Evolutionary conservation across 2,329 filamentous ascomycete species (phyloP), one percentile per base, ranked within the genome.

Genomic region (Alternaria triticimaculans): DNA sequence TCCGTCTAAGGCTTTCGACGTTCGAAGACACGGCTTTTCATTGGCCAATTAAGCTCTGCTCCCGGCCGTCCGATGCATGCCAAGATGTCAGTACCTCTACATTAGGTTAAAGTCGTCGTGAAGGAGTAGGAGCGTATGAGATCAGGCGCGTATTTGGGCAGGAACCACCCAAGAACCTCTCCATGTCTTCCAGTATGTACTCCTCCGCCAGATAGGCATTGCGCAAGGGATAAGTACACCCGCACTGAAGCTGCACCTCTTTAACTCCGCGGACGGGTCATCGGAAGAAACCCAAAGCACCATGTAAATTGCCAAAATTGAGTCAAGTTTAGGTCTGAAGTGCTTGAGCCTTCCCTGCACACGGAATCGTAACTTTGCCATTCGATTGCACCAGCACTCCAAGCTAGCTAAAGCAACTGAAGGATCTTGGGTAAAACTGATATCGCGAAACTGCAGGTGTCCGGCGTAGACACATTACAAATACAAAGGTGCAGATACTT

Each of bases 21-120:
- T 37, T 37, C 0, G 7, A 37, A 37, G 14, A n/a, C 14, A n/a
- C 7, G 33, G 14, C 15, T 37, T 37, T 14, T n/a, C 4, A 37
- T 37, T n/a, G 14, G 33, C 14, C 14, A 0, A 9, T 4, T 5
- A 4, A 37, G 33, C 33, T 37, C 14, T 37, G 14, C 15, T n/a
- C 14, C 33, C 33, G 4, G 33, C 0, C n/a, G n/a, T 41, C 37
- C 8, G 37, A 41, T 41, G 37, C 2, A 41, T 41, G 37, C 37
- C 9, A 41, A 41, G 37, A 41, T 41, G 37, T 6, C 9, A 41
- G 37, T 41, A 41, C 37, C 2, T 11, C 37, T 18, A 1, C 4
- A 3, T 41, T 11, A 5, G n/a, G n/a, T 41, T 41, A 41, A 1
- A 0, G 37, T 18, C 5, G 0, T 18, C 0, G 9, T 3, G 9